phyloP scores from a whole-genome alignment of 1,284 basidiomycete species.

The Paramarasmius palmivorus region DNA sequence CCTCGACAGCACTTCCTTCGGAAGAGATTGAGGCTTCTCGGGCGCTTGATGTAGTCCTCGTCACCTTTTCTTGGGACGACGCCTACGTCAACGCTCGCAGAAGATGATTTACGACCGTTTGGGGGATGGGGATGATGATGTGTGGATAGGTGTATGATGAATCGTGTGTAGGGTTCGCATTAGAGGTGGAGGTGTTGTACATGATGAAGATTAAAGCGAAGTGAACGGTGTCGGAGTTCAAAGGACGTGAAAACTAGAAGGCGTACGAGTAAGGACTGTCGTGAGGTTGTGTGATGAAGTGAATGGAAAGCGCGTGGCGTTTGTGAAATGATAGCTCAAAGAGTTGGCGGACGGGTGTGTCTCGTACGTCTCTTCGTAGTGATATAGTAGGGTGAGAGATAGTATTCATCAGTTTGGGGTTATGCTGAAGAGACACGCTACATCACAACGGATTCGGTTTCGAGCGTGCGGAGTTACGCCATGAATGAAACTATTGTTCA shows the following conservation, averaged over 20 bases:
- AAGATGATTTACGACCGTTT: constrained; percentile 16
- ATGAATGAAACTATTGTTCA: constrained; percentile 50
- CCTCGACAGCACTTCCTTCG: constrained; percentile 71
- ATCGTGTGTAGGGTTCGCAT: constrained; percentile 51
- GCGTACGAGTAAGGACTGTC: constrained; percentile 69
- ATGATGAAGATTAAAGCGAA: constrained; percentile 47
- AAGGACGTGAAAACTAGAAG: constrained; percentile 67
- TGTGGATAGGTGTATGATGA: constrained; percentile 27
- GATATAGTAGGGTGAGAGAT: constrained; percentile 40
- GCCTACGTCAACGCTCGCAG: constrained; percentile 39
- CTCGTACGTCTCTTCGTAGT: constrained; percentile 77
- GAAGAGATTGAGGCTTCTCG: constrained; percentile 81
- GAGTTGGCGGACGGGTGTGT: constrained; percentile 58
- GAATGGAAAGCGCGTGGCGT: constrained; percentile 77
- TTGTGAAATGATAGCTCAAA: constrained; percentile 67
- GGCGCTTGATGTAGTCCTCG: constrained; percentile 77
- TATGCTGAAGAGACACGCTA: constrained; percentile 18
- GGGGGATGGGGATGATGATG: constrained; percentile 39
- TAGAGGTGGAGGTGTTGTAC: constrained; percentile 27
- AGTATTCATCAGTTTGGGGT: constrained; percentile 10
- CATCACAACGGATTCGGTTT: constrained; percentile 64
- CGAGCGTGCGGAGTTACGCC: constrained; percentile 75
- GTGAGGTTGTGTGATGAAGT: constrained; percentile 49
- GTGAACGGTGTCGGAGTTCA: constrained; percentile 61
- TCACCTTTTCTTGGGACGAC: constrained; percentile 75